A percentile compares a stretch with the other conserved stretches of the same genome.
Evolutionary conservation across 257 asterid genomes (phyloP).

Genomic region (Salvia hispanica): DNA sequence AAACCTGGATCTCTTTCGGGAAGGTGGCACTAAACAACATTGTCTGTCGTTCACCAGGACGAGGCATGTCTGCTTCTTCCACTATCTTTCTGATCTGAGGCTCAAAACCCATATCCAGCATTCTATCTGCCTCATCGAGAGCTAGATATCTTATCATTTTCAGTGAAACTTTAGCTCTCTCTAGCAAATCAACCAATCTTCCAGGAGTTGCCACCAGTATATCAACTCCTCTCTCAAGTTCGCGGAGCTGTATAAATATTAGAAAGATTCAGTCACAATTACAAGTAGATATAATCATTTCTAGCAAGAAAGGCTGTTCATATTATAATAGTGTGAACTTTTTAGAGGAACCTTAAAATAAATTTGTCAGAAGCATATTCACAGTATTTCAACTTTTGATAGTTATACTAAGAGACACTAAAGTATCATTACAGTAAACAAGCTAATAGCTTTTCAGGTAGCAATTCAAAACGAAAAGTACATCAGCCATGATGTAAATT

Average conservation of each 20-base stretch:
- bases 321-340: neutral
- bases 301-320: neutral
- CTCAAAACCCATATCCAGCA: slow-evolving; percentile 96
- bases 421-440: neutral
- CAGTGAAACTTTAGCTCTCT: slow-evolving; percentile 79
- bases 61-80: slow-evolving; percentile 93
- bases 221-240: slow-evolving; percentile 94
- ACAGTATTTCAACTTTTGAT: neutral
- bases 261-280: slow-evolving; percentile 17
- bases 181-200: slow-evolving; percentile 85
- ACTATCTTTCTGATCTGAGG: slow-evolving; percentile 93
- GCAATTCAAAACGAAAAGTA: neutral
- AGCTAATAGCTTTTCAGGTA: neutral
- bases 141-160: slow-evolving; percentile 78
- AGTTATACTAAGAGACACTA: neutral
- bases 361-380: neutral
- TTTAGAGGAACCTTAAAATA: neutral
- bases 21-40: slow-evolving; percentile 93
- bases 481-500: neutral
- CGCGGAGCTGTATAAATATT: slow-evolving; percentile 63
- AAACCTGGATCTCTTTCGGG: slow-evolving; percentile 86
- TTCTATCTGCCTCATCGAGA: slow-evolving; percentile 92
- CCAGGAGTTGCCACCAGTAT: slow-evolving; percentile 96
- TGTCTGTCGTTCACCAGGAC: slow-evolving; percentile 79
- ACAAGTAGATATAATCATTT: slow-evolving; percentile 18